Conservation (phyloP, 2,329 filamentous ascomycete species). For the Elsinoe australis region DNA sequence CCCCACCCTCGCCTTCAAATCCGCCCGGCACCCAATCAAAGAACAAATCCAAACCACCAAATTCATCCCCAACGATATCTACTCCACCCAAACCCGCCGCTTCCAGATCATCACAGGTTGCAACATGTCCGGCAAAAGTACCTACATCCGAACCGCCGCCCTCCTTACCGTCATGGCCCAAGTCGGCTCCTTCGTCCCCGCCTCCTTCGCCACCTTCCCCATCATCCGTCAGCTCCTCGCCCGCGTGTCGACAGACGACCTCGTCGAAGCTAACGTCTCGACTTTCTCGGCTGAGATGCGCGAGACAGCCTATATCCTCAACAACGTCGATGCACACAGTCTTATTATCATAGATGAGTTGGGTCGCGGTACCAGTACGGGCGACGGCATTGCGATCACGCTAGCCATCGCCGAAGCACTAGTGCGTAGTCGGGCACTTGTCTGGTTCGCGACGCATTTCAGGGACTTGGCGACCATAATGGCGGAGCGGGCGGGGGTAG, state of each 20-base stretch:
- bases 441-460: conserved; percentile 96
- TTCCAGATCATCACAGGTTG: conserved; percentile 93
- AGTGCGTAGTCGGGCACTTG: conserved; percentile 64
- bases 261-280: conserved; percentile 81
- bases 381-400: conserved; percentile 82
- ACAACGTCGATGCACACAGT: conserved; percentile 62
- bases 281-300: conserved; percentile 94
- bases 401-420: conserved; percentile 84
- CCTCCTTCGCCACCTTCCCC: conserved; percentile 71
- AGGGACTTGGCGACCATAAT: conserved; percentile 71
- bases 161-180: conserved; percentile 89
- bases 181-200: conserved; percentile 83
- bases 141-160: conserved; percentile 80
- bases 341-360: conserved; percentile 69
- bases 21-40: conserved; percentile 68
- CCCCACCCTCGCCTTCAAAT: conserved; percentile 62
- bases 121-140: conserved; percentile 98
- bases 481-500: conserved; percentile 64
- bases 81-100: conserved; percentile 67
- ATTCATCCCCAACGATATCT: conserved; percentile 86
- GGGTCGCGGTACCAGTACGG: conserved; percentile 79
- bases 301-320: conserved; percentile 86
- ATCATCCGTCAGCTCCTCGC: conserved; percentile 80
- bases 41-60: conserved; percentile 62
- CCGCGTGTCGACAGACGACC: conserved; percentile 77